Evolutionary conservation across 2,329 filamentous ascomycete genomes (phyloP).

Genomic region (Chaetomium sp.): DNA sequence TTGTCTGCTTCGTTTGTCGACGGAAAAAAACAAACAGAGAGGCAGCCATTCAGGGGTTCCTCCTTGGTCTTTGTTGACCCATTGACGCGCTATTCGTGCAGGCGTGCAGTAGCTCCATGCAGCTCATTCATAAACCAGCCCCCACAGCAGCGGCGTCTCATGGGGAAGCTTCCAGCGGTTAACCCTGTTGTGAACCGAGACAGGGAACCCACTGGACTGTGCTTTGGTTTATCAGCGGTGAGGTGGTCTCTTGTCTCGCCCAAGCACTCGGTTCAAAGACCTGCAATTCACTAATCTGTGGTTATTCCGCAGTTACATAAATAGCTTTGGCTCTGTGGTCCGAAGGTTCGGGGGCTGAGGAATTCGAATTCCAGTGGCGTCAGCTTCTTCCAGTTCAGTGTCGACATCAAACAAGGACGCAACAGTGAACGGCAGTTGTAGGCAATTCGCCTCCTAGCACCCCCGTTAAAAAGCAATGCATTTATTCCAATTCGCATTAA

Average conservation of each 20-base stretch:
- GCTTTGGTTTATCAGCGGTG: neutral
- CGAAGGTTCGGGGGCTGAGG: too few species aligned
- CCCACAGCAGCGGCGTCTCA: conserved; percentile 4
- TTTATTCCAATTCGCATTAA: too few species aligned
- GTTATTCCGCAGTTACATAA: too few species aligned
- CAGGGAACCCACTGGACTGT: neutral
- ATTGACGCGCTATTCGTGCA: conserved; percentile 12
- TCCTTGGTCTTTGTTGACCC: conserved; percentile 14
- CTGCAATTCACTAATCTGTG: neutral
- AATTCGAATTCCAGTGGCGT: too few species aligned
- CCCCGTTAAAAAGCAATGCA: too few species aligned
- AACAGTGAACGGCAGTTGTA: too few species aligned
- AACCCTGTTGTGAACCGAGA: neutral
- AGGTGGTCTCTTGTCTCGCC: neutral
- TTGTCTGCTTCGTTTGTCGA: neutral
- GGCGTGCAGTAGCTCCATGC: conserved; percentile 8
- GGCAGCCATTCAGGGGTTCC: neutral
- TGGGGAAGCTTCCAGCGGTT: neutral
- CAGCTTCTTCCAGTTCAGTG: too few species aligned
- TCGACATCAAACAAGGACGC: too few species aligned
- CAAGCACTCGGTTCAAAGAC: neutral
- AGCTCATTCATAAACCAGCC: neutral
- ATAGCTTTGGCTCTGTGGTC: too few species aligned
- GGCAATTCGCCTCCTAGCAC: too few species aligned
- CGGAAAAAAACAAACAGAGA: neutral